Evolutionary conservation across 345 rosid species (phyloP).

Genomic region (Microcos paniculata): DNA sequence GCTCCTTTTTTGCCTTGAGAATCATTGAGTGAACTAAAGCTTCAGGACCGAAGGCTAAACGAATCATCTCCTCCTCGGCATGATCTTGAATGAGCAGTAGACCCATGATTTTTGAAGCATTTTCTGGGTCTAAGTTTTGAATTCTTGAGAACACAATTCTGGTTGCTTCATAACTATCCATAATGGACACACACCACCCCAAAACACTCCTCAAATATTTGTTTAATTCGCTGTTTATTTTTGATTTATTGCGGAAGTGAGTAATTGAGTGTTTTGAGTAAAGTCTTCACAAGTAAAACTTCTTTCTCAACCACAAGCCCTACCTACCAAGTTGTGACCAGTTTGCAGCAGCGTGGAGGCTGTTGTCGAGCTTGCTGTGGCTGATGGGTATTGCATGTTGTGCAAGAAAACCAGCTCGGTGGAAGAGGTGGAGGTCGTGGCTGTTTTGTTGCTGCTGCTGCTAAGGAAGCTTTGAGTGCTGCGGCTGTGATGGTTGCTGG

Average conservation of each 20-base stretch:
- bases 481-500: no score
- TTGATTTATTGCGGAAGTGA: slow-evolving; percentile 21
- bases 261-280: slow-evolving; percentile 5
- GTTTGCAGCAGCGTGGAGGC: slow-evolving; percentile 23
- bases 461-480: no score
- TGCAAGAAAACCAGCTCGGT: no score
- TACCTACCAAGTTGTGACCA: slow-evolving; percentile 32
- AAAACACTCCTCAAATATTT: slow-evolving; percentile 12
- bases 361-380: no score
- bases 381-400: no score
- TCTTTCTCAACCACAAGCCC: slow-evolving; percentile 62
- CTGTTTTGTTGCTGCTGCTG: no score
- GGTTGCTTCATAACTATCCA: slow-evolving; percentile 95
- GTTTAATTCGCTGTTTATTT: slow-evolving; percentile 32
- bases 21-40: slow-evolving; percentile 70
- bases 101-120: slow-evolving; percentile 95
- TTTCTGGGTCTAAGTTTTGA: slow-evolving; percentile 74
- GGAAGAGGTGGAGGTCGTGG: no score
- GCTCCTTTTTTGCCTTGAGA: slow-evolving; percentile 64
- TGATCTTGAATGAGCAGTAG: slow-evolving; percentile 84
- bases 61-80: slow-evolving; percentile 93
- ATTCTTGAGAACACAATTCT: slow-evolving; percentile 76
- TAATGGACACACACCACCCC: slow-evolving; percentile 38
- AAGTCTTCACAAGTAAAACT: slow-evolving; percentile 36
- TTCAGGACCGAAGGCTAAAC: slow-evolving; percentile 90